These are phyloP conservation scores for Hirsutella minnesotensis DNA, from an alignment of 2,329 filamentous ascomycete genomes.

Conservation along the genomic window DNA sequence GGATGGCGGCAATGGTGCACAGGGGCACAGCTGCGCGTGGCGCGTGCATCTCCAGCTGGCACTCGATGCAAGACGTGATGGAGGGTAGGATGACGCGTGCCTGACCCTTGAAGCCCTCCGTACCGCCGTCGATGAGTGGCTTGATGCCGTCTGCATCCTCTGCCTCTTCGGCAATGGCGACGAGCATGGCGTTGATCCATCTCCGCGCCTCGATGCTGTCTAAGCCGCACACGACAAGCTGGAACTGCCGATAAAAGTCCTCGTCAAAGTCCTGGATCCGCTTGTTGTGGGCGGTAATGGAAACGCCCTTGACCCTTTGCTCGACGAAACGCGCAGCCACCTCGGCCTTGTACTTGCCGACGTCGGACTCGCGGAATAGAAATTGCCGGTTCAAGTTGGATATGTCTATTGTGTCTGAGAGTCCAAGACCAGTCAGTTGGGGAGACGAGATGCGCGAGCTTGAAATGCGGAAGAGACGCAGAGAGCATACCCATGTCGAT, in stretches of 20 bases:
- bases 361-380: conserved; percentile 81
- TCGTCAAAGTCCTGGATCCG: conserved; percentile 96
- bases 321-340: conserved; percentile 88
- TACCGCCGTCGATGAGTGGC: conserved; percentile 91
- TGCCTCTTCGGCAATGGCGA: conserved; percentile 71
- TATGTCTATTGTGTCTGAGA: conserved; percentile 86
- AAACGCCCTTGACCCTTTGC: conserved; percentile 76
- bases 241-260: conserved; percentile 94
- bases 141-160: conserved; percentile 78
- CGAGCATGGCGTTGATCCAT: conserved; percentile 94
- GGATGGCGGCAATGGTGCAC: conserved; percentile 92
- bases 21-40: conserved; percentile 94
- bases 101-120: conserved; percentile 97
- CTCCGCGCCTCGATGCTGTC: conserved; percentile 96
- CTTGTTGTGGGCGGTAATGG: conserved; percentile 86
- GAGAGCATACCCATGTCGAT: conserved; percentile 76
- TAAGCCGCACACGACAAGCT: conserved; percentile 82
- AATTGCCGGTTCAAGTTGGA: conserved; percentile 98
- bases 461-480: neutral
- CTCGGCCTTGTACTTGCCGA: conserved; percentile 87
- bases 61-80: conserved; percentile 93
- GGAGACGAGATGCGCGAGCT: neutral
- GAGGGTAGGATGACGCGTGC: conserved; percentile 84
- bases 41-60: conserved; percentile 95
- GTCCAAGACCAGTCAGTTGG: no score